Conservation (phyloP, 495 filamentous ascomycete species). For the Penicillium lividum region DNA sequence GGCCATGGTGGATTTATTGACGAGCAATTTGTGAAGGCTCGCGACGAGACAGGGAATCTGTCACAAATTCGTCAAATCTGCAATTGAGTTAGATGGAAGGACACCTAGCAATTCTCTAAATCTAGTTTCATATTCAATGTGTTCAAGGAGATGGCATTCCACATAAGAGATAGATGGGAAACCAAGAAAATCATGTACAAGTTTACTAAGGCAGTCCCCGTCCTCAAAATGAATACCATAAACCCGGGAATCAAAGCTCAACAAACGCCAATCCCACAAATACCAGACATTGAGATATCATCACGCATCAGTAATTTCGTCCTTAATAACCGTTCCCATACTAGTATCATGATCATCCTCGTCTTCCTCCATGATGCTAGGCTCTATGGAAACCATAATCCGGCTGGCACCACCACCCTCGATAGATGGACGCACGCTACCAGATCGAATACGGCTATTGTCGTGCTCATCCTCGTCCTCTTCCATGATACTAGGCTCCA, state of each 20-base stretch:
- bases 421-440: constrained; percentile 23
- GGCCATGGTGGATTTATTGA: no score
- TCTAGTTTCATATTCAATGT: background rate
- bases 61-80: no score
- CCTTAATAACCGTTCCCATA: constrained; percentile 47
- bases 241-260: constrained; percentile 6
- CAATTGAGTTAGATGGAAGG: no score
- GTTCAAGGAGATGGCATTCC: background rate
- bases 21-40: no score
- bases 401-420: constrained; percentile 20
- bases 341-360: constrained; percentile 58
- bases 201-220: background rate
- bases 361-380: constrained; percentile 47
- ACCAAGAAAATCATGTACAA: background rate
- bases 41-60: no score
- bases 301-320: constrained; percentile 46
- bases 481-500: constrained; percentile 51
- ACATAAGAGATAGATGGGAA: background rate
- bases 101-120: no score
- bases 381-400: constrained; percentile 27
- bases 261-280: constrained; percentile 6
- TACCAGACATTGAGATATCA: constrained; percentile 22
- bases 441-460: constrained; percentile 23
- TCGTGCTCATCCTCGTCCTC: constrained; percentile 48
- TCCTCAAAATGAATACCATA: background rate